phyloP scores from a whole-genome alignment of 2,329 filamentous ascomycete genomes.

The Pseudocercospora musae region DNA sequence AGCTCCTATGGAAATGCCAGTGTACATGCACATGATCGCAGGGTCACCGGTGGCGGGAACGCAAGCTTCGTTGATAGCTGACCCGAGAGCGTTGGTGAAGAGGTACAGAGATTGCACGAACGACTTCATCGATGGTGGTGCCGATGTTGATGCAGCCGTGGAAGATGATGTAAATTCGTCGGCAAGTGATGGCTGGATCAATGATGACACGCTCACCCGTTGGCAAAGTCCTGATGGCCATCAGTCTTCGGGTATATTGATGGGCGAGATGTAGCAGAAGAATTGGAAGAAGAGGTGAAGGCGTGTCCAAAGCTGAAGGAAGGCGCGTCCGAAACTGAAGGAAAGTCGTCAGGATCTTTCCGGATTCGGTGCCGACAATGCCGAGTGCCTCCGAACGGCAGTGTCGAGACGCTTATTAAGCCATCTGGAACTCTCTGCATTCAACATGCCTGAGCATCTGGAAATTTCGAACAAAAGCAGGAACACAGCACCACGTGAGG shows the following conservation, averaged over 20 bases:
- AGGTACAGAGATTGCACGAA: slow-evolving; percentile 57
- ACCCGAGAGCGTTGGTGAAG: slow-evolving; percentile 58
- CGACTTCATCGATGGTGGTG: slow-evolving; percentile 47
- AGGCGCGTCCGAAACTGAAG: not conserved
- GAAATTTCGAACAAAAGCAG: too few relatives aligned
- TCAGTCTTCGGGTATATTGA: slow-evolving; percentile 43
- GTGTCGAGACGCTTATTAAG: too few relatives aligned
- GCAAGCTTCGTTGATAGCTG: slow-evolving; percentile 60
- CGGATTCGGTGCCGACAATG: too few relatives aligned
- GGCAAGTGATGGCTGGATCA: slow-evolving; percentile 47
- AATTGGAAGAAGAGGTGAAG: slow-evolving; percentile 43
- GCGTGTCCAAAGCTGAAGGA: not conserved
- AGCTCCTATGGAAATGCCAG: slow-evolving; percentile 27
- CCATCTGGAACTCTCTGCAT: too few relatives aligned
- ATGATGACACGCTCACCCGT: slow-evolving; percentile 47
- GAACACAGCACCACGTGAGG: too few relatives aligned
- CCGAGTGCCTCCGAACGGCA: too few relatives aligned
- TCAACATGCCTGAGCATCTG: too few relatives aligned
- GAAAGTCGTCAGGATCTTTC: too few relatives aligned
- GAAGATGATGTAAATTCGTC: slow-evolving; percentile 60
- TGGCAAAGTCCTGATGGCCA: slow-evolving; percentile 38
- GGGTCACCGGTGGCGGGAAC: slow-evolving; percentile 61
- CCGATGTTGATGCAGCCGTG: slow-evolving; percentile 70
- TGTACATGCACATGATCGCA: slow-evolving; percentile 60
- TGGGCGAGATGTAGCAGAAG: slow-evolving; percentile 50